Percentiles rank a stretch among this genome's conserved stretches.
Conservation (phyloP, 805 yeast genomes). For the Jamesozyma hellenica region DNA sequence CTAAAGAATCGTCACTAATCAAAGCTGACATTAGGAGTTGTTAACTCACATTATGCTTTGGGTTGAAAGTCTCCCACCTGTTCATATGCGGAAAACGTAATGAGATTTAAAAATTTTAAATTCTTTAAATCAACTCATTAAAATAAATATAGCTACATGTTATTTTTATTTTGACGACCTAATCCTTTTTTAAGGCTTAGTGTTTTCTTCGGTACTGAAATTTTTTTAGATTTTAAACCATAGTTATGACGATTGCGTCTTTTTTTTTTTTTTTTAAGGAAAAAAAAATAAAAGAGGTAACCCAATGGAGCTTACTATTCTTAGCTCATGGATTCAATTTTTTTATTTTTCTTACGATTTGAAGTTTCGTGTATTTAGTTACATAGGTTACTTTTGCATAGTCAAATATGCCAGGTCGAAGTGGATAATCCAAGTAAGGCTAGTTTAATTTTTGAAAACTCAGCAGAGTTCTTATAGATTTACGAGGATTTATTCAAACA, state of each 20-base stretch:
- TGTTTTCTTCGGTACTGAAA: constrained; percentile 52
- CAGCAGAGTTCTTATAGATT: constrained; percentile 1
- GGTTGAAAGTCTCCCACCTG: constrained; percentile 84
- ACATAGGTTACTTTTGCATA: constrained; percentile 34
- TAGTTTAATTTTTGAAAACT: neutral
- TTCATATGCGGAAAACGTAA: constrained; percentile 51
- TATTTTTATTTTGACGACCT: constrained; percentile 14
- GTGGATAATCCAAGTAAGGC: neutral
- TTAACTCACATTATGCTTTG: constrained; percentile 41
- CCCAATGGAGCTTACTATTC: constrained; percentile 82
- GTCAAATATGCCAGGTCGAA: constrained; percentile 61
- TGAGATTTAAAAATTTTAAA: constrained; percentile 34
- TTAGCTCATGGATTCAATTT: constrained; percentile 49
- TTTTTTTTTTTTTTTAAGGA: no score
- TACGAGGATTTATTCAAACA: neutral
- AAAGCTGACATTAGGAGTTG: constrained; percentile 49
- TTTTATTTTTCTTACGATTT: constrained; percentile 21
- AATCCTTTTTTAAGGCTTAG: constrained; percentile 4
- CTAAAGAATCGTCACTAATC: constrained; percentile 62
- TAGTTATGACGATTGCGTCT: constrained; percentile 60
- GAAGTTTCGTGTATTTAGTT: constrained; percentile 13
- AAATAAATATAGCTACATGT: constrained; percentile 3
- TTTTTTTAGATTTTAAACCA: constrained; percentile 47
- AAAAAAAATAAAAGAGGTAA: constrained; percentile 34
- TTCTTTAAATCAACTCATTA: constrained; percentile 32